Conservation (phyloP, 1,139 yeast genomes). For the Debaryomyces subglobosus region DNA sequence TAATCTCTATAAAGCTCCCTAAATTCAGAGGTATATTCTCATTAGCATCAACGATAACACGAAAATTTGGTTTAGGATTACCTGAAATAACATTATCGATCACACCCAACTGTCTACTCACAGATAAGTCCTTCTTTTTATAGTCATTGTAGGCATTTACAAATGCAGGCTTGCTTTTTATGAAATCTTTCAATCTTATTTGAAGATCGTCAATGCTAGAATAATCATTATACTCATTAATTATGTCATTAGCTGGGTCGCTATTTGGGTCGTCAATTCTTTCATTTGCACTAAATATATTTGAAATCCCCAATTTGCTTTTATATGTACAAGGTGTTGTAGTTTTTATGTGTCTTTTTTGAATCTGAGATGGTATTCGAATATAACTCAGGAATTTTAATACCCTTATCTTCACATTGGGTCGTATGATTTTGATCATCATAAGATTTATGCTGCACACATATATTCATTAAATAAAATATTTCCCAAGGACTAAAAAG, state of each 20-base stretch:
- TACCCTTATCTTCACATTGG: slow-evolving; percentile 13
- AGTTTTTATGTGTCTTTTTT: neutral
- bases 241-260: neutral
- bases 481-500: neutral
- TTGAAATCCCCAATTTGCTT: neutral
- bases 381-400: neutral
- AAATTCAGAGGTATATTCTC: slow-evolving; percentile 21
- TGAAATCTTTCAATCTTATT: slow-evolving; percentile 4
- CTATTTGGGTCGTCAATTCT: neutral
- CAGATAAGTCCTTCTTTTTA: neutral
- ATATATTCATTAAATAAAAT: neutral
- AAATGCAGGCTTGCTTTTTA: slow-evolving; percentile 6
- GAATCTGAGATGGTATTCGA: neutral
- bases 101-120: neutral
- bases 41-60: slow-evolving; percentile 4
- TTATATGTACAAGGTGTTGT: neutral
- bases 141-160: slow-evolving; percentile 9
- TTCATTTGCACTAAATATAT: neutral
- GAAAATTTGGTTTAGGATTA: neutral
- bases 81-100: neutral
- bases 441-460: neutral
- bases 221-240: slow-evolving; percentile 6
- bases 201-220: slow-evolving; percentile 2
- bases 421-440: slow-evolving; percentile 11
- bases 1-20: slow-evolving; percentile 42